Conservation (phyloP, 2,329 filamentous ascomycete genomes). For the Clonostachys rhizophaga region DNA sequence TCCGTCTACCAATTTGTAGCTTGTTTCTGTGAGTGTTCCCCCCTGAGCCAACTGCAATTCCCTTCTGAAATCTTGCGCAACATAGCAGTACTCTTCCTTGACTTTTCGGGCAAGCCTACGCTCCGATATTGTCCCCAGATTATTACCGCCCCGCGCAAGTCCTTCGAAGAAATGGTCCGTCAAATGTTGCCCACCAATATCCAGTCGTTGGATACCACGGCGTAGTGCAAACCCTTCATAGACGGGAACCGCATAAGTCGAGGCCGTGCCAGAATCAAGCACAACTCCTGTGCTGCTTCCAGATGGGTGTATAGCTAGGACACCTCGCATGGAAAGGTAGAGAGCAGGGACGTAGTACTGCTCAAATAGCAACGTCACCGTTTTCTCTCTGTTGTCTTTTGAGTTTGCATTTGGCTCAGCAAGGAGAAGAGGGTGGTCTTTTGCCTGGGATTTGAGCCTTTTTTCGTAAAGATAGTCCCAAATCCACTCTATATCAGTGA, state of each 20-base stretch:
- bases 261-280: conserved; percentile 99
- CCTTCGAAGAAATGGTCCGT: conserved; percentile 99
- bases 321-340: conserved; percentile 99
- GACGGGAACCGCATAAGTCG: conserved; percentile 99
- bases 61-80: conserved; percentile 99
- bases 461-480: conserved; percentile 99
- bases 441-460: conserved; percentile 97
- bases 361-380: conserved; percentile 99
- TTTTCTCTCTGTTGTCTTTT: conserved; percentile 99
- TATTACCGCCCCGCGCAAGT: conserved; percentile 96
- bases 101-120: conserved; percentile 99
- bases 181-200: conserved; percentile 99
- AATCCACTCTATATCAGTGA: conserved; percentile 99
- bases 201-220: conserved; percentile 98
- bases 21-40: conserved; percentile 98
- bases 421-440: conserved; percentile 98
- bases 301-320: conserved; percentile 97
- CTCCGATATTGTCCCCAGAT: conserved; percentile 99
- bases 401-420: conserved; percentile 99
- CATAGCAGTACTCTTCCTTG: conserved; percentile 99
- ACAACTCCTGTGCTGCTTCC: conserved; percentile 99
- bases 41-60: conserved; percentile 99
- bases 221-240: conserved; percentile 99
- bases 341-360: conserved; percentile 99
- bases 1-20: conserved; percentile 98